Base-by-base conservation (phyloP, 176 grass and related monocot genomes). In the Pharus latifolius region DNA sequence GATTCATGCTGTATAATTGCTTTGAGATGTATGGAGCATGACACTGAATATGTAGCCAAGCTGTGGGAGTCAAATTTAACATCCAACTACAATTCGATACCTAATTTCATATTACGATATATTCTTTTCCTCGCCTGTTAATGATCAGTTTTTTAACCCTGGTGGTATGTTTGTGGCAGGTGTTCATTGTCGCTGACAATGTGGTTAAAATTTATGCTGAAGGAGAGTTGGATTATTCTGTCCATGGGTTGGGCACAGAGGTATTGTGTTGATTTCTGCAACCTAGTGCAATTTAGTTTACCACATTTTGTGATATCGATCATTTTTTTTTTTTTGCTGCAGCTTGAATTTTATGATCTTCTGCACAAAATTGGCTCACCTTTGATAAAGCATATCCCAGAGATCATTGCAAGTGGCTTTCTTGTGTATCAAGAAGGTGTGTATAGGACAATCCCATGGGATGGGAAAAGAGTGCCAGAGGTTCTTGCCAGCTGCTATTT, bases 321-420 rank as follows among this genome's bases (percentile, higher is more conserved):
- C 58, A 47, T 66, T 46, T 72, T 42, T 43, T 44, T 52, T 23
- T 66, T 49, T 65, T 17, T 73, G 16, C n/a, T 86, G 47, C 75
- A 99, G 90, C 87, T 99, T 69, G 81, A 99, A 67, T 99, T 99
- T 35, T 99, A 99, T 59, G 51, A 99, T 58, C 70, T 88, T 56
- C 84, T 99, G 37, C 45, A 23, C 71, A 93, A 78, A 65, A 35
- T 68, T 45, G 68, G 75, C 25, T 99, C 87, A 42, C 62, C 87
- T 61, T 77, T 99, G 81, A 85, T 80, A 56, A 80, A 81, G 53
- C 95, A 99, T 68, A 74, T 99, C 60, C 95, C 95, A 27, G 68
- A 88, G 54, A 77, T 99, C 56, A 70, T 99, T 35, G 95, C 95
- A 29, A 94, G 90, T 81, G 95, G 95, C 44, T 91, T 98, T 85